Evolutionary conservation across 106 monocot genomes (phyloP).

Genomic region (Dendrobium huoshanense): DNA sequence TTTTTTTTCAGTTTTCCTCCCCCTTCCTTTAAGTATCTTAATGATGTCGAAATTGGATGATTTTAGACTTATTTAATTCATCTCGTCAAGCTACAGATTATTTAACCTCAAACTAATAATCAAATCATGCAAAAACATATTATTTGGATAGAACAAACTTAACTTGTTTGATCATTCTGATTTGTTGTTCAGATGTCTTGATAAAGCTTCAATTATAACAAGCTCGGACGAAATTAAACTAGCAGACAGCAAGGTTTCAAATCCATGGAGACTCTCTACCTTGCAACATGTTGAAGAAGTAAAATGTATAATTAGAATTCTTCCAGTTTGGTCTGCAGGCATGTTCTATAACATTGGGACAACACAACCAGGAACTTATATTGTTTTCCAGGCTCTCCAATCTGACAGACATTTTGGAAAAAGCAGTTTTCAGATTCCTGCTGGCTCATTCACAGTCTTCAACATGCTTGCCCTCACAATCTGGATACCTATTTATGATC

Average conservation of each 20-base stretch:
- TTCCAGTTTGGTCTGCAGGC: conserved; percentile 49
- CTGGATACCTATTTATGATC: conserved; percentile 64
- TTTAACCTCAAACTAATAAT: no score
- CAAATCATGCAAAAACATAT: no score
- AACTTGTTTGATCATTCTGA: neutral
- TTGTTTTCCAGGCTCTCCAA: conserved; percentile 49
- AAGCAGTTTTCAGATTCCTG: conserved; percentile 37
- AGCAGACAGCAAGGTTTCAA: neutral
- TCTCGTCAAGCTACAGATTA: no score
- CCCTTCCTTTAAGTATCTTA: no score
- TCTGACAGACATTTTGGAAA: conserved; percentile 32
- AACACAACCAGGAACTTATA: conserved; percentile 20
- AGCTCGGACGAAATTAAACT: conserved; percentile 16
- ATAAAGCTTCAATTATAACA: conserved; percentile 38
- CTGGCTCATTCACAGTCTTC: conserved; percentile 49
- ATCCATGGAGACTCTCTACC: conserved; percentile 43
- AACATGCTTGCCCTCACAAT: conserved; percentile 47
- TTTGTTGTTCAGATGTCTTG: conserved; percentile 25
- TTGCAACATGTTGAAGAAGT: conserved; percentile 57
- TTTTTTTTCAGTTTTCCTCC: no score
- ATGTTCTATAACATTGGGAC: conserved; percentile 22
- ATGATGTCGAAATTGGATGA: no score
- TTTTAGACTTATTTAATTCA: neutral
- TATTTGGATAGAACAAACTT: no score
- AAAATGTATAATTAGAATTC: conserved; percentile 42